Evolutionary conservation across 208 protist species (phyloP).

Genomic region (Crithidia thermophila): DNA sequence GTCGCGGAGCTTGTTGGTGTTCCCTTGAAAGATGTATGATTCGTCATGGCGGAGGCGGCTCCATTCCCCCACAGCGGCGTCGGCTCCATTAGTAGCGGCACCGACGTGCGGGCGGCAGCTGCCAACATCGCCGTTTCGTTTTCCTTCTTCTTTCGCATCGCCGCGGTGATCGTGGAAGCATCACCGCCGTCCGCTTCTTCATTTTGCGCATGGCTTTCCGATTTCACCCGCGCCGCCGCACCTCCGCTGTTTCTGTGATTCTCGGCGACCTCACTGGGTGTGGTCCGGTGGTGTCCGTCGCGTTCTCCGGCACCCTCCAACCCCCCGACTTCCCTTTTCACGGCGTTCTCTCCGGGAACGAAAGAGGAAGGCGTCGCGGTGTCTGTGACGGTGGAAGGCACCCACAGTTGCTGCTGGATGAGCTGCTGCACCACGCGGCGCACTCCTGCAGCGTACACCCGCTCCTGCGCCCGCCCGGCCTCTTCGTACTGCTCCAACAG

Average conservation of each 20-base stretch:
- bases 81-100: conserved; percentile 31
- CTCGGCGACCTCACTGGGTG: too few species aligned
- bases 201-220: too few species aligned
- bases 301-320: too few species aligned
- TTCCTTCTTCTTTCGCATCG: neutral
- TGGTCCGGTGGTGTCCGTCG: too few species aligned
- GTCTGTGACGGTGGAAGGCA: neutral
- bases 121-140: neutral
- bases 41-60: neutral
- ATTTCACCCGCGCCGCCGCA: too few species aligned
- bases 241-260: too few species aligned
- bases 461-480: conserved; percentile 40
- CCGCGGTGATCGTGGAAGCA: neutral
- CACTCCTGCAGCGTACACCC: conserved; percentile 24
- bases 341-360: neutral
- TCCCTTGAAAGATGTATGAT: neutral
- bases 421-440: conserved; percentile 24
- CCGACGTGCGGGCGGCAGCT: conserved; percentile 2
- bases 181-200: neutral
- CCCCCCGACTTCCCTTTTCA: too few species aligned
- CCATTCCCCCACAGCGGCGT: conserved; percentile 19
- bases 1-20: neutral
- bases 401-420: conserved; percentile 15
- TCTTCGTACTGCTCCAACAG: conserved; percentile 48
- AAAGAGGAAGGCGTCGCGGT: neutral